phyloP scores from a whole-genome alignment of 2,329 filamentous ascomycete genomes.

The Blastomyces silverae region DNA sequence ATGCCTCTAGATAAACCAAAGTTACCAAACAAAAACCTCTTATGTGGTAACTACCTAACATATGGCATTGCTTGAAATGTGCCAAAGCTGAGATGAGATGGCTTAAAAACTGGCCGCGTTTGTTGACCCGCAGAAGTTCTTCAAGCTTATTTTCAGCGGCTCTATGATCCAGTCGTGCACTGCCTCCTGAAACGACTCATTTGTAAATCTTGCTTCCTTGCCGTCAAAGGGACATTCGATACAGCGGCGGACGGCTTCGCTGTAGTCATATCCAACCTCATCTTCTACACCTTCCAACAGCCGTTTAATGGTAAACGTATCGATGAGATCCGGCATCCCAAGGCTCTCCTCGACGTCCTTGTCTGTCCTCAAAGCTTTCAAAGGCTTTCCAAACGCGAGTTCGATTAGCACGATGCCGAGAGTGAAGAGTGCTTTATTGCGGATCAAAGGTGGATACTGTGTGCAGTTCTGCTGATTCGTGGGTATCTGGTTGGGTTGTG shows the following conservation, averaged over 20 bases:
- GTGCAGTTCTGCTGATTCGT: not conserved
- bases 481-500: not conserved
- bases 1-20: no score
- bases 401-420: slow-evolving; percentile 22
- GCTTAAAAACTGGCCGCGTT: not conserved
- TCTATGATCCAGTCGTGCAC: slow-evolving; percentile 16
- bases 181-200: slow-evolving; percentile 14
- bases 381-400: slow-evolving; percentile 20
- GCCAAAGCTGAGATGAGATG: no score
- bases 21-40: no score
- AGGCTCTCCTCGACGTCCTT: slow-evolving; percentile 18
- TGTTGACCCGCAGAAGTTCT: slow-evolving; percentile 3
- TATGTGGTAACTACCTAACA: no score
- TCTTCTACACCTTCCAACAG: slow-evolving; percentile 11
- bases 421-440: slow-evolving; percentile 17
- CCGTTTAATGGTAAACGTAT: slow-evolving; percentile 13
- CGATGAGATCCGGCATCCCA: slow-evolving; percentile 14
- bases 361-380: slow-evolving; percentile 16
- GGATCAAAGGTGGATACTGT: slow-evolving; percentile 10
- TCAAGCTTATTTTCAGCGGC: slow-evolving; percentile 11
- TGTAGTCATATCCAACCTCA: slow-evolving; percentile 13
- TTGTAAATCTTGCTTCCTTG: slow-evolving; percentile 5
- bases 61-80: no score
- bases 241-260: slow-evolving; percentile 16
- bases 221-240: slow-evolving; percentile 16